Evolutionary conservation across 2,329 filamentous ascomycete species (phyloP).

Genomic region (Mollisiaceae sp.): DNA sequence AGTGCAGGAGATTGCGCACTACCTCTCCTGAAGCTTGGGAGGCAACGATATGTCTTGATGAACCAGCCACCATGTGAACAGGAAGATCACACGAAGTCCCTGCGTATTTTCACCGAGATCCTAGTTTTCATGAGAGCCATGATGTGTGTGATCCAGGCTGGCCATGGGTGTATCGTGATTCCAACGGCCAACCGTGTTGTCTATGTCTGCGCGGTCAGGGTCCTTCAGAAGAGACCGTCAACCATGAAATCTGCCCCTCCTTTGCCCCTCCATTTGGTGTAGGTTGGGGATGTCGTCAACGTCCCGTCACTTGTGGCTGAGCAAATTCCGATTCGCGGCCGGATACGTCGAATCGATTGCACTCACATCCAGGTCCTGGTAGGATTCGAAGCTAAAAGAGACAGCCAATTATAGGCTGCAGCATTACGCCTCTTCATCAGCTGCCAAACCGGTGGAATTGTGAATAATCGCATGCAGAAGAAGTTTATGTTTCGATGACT

Average conservation of each 20-base stretch:
- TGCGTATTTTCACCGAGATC: background rate
- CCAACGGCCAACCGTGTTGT: background rate
- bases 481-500: background rate
- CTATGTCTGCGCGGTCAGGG: background rate
- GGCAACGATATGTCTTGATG: background rate
- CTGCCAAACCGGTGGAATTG: background rate
- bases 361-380: background rate
- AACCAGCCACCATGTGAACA: background rate
- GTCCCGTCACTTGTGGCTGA: background rate
- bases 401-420: background rate
- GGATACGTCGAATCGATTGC: background rate
- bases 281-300: background rate
- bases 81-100: background rate
- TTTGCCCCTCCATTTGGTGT: background rate
- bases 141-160: background rate
- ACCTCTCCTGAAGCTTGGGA: background rate
- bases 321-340: constrained; percentile 8
- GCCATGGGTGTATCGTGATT: background rate
- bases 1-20: background rate
- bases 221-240: background rate
- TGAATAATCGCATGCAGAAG: constrained; percentile 3
- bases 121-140: too few relatives aligned
- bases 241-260: background rate
- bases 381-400: background rate
- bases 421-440: background rate